Evolutionary conservation across 2,329 filamentous ascomycete genomes (phyloP), one percentile per base, ranked within the genome.

Genomic region (Fusarium siculi): DNA sequence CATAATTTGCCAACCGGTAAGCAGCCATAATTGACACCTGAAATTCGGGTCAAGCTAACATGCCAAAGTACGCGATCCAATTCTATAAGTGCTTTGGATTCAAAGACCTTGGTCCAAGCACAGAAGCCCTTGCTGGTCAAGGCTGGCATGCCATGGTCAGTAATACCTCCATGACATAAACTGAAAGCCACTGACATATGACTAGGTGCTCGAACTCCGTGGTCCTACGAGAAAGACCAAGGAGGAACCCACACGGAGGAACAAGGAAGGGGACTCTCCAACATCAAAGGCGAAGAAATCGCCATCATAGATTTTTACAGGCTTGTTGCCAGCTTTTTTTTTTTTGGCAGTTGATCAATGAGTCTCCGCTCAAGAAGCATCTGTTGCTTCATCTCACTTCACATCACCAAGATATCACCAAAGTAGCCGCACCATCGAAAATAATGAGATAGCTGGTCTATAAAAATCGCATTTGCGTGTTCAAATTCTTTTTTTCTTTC

Each of bases 81-180:
- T 97, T 93, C 80, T 98, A 97, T 80, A 88, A 92, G 79, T 87
- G 87, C n/a, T 87, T 94, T 74, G 90, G 94, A 1, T 97, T 96
- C 80, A 84, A 85, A 74, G 89, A 92, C 74, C 82, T 87, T 36
- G 94, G 95, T 1, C 84, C 86, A 55, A 96, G 94, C 80, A 84
- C 88, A 67, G 92, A 90, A 56, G 85, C 88, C 65, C 95, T 94
- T 82, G 93, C 91, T 25, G 94, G 94, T 42, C 93, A 94, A 37
- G 91, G 90, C 23, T 97, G 95, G 94, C 87, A 90, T 75, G 91
- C 96, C 80, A 91, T 97, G 93, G 93, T 95, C 80, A 81, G 86
- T 42, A 36, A 32, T 25, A 8, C 37, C 23, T 37, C 12, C 6
- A 14, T 15, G 9, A 7, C 52, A 67, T 40, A 37, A n/a, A 25